Evolutionary conservation across 2,329 filamentous ascomycete species (phyloP).

Genomic region (Phialocephala subalpina): DNA sequence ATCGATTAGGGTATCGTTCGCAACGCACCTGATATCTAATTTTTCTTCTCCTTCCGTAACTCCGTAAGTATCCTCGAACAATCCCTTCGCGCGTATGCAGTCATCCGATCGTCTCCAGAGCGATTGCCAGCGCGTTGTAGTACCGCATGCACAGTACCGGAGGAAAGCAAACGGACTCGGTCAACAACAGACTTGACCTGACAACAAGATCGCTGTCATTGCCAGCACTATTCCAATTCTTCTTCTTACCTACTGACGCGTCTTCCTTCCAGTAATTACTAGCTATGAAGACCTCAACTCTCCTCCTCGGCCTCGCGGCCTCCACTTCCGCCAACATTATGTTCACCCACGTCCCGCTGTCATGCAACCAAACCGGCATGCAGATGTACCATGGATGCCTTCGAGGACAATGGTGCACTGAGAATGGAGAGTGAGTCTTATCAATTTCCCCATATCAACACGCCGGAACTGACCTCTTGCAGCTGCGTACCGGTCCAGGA

Average conservation of each 20-base stretch:
- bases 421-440: slow-evolving; percentile 36
- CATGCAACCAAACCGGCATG: slow-evolving; percentile 46
- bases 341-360: slow-evolving; percentile 54
- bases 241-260: not conserved
- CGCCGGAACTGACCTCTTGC: slow-evolving; percentile 18
- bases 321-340: slow-evolving; percentile 55
- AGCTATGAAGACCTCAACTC: slow-evolving; percentile 39
- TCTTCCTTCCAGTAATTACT: slow-evolving; percentile 12
- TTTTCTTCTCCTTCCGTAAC: not conserved
- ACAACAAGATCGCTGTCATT: not conserved
- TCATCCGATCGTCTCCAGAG: not conserved
- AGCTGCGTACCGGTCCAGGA: slow-evolving; percentile 38
- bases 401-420: slow-evolving; percentile 40
- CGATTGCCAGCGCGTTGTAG: not conserved
- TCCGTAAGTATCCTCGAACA: not conserved
- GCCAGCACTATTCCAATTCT: not conserved
- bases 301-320: slow-evolving; percentile 45
- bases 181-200: not conserved
- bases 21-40: not conserved
- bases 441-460: not conserved
- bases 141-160: not conserved
- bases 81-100: not conserved
- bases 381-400: slow-evolving; percentile 44
- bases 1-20: slow-evolving; percentile 5
- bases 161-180: not conserved